phyloP scores from a whole-genome alignment of 148 eudicot genomes.

The Amaranthus hypochondriacus region DNA sequence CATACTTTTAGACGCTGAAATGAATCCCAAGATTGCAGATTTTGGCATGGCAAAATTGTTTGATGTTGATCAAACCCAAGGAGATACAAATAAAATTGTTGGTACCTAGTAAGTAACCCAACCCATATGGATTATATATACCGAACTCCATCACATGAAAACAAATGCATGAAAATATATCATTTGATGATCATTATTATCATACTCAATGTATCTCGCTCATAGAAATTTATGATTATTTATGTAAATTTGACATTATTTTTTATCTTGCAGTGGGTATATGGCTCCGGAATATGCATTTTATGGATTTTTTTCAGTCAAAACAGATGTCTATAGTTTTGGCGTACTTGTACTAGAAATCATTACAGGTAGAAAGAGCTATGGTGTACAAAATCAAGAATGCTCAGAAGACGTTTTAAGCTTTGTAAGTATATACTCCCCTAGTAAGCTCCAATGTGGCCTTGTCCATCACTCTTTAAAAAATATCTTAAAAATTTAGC shows the following conservation, averaged over 20 bases:
- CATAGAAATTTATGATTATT: no score
- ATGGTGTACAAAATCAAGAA: background rate
- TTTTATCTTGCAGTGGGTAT: conserved; percentile 36
- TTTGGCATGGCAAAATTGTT: conserved; percentile 38
- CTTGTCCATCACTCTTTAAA: no score
- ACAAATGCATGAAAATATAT: background rate
- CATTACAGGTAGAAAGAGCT: conserved; percentile 30
- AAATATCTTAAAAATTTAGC: no score
- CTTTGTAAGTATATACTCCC: conserved; percentile 7
- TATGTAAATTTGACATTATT: no score
- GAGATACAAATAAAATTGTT: conserved; percentile 30
- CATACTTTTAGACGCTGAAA: conserved; percentile 30
- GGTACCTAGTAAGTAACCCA: conserved; percentile 43
- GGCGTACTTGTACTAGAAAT: conserved; percentile 52
- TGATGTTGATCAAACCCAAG: conserved; percentile 33
- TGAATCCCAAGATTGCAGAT: conserved; percentile 39
- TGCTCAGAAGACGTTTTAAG: conserved; percentile 5
- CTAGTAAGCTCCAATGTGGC: no score
- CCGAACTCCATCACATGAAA: background rate
- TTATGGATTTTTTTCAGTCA: conserved; percentile 39
- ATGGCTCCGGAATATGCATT: conserved; percentile 50
- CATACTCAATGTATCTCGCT: no score
- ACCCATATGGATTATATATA: background rate
- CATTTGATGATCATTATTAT: no score
- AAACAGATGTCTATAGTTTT: conserved; percentile 56